Conservation (phyloP, 2,329 filamentous ascomycete genomes). For the Fusarium buharicum region DNA sequence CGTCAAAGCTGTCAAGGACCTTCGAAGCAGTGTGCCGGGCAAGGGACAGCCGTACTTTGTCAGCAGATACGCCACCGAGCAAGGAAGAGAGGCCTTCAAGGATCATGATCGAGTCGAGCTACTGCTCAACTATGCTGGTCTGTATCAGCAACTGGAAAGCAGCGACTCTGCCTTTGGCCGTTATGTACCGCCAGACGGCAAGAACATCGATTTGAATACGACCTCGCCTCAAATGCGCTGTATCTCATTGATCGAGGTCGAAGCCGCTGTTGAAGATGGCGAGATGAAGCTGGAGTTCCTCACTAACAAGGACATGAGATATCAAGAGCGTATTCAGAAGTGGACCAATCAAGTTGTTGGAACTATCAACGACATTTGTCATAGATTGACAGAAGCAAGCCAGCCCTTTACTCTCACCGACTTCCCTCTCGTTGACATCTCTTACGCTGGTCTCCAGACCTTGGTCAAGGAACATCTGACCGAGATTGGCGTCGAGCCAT, state of each 20-base stretch:
- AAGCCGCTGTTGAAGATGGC: not conserved
- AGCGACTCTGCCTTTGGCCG: not conserved
- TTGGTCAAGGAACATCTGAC: too few relatives aligned
- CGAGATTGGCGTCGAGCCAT: not conserved
- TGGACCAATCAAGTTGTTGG: too few relatives aligned
- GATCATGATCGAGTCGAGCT: conserved; percentile 23
- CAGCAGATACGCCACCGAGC: conserved; percentile 5
- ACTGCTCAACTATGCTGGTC: conserved; percentile 31
- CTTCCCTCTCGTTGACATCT: too few relatives aligned
- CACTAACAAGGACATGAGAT: too few relatives aligned
- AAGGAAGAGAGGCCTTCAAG: not conserved
- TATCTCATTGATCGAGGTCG: not conserved
- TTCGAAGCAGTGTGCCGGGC: conserved; percentile 9
- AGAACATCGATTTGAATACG: too few relatives aligned
- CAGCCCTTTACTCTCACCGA: too few relatives aligned
- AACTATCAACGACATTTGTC: too few relatives aligned
- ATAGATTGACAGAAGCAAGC: too few relatives aligned
- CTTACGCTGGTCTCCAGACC: too few relatives aligned
- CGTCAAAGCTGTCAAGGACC: conserved; percentile 27
- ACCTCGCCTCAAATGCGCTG: not conserved
- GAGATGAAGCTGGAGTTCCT: not conserved
- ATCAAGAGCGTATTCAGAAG: too few relatives aligned
- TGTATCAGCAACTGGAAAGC: conserved; percentile 25
- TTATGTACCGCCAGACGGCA: too few relatives aligned
- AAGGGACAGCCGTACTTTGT: conserved; percentile 23